Percentiles rank a stretch among this genome's conserved stretches.
Conservation (phyloP, 176 grass and related monocot species). For the Dendrocalamus sinicus region DNA sequence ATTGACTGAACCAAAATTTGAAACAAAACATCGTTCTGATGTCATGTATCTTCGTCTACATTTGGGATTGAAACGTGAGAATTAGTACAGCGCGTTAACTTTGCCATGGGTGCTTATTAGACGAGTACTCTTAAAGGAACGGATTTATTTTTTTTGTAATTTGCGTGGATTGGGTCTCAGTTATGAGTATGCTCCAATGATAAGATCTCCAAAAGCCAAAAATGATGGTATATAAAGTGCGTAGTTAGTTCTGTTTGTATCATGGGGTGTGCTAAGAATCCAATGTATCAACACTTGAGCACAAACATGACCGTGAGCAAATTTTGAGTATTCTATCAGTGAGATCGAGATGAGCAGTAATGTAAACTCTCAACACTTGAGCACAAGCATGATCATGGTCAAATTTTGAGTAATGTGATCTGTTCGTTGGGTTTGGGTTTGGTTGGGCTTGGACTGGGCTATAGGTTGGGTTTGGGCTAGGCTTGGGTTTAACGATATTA, state of each 20-base stretch:
- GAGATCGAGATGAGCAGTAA: background rate
- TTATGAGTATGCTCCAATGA: background rate
- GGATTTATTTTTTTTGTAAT: background rate
- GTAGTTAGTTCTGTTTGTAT: background rate
- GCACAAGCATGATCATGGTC: too few relatives aligned
- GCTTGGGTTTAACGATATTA: background rate
- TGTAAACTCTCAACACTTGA: background rate
- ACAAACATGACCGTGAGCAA: background rate
- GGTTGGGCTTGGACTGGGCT: background rate
- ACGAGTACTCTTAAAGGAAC: background rate
- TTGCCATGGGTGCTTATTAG: background rate
- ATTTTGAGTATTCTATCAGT: background rate
- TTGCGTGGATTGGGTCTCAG: background rate
- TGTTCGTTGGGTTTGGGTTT: background rate
- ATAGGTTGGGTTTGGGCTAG: background rate
- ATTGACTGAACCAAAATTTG: background rate
- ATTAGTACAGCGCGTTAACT: too few relatives aligned
- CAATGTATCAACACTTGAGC: background rate
- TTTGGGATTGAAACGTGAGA: background rate
- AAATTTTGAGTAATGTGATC: too few relatives aligned
- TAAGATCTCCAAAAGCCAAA: slow-evolving; percentile 2
- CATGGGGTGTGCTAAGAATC: slow-evolving; percentile 3
- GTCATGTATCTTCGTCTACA: background rate
- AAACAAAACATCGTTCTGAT: background rate
- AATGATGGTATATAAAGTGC: background rate